Base-by-base conservation (phyloP, 2,329 filamentous ascomycete species). In the Lecanoromycetidae sp. region DNA sequence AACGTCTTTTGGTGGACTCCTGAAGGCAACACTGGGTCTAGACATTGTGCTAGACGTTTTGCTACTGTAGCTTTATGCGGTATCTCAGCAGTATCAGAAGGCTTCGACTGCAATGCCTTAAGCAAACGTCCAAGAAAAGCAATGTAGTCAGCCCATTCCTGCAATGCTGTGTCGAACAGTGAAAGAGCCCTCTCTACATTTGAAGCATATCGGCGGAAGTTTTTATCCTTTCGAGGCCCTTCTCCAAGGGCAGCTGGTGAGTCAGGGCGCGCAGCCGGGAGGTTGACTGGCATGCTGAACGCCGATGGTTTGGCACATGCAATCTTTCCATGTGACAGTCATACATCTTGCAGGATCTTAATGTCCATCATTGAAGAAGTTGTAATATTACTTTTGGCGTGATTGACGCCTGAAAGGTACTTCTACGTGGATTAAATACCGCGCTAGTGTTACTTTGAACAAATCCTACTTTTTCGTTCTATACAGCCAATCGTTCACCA, bases 121-220 rank as follows among this genome's bases (percentile, higher is more conserved):
- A 94, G 72, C 40, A 98, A 72, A 52, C 87, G 80, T 61, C 85
- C 93, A 47, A 98, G 70, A 63, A 96, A 98, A 15, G 90, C 94
- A 59, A 98, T 98, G 62, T 98, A 98, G 68, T 98, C 91, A 40
- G 93, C 91, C 91, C 91, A 98, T 78, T 98, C 91, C 66, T 96
- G 87, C 56, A 95, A 73, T 25, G 87, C 80, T 13, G 86, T 88
- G 62, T 98, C 91, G 69, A 95, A 98, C 27, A 94, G 74, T 37
- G 84, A 77, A 52, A 98, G 74, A 27, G 87, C 84, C 63, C 87
- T 79, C 60, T 96, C 90, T 55, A 98, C 81, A 49, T 80, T 84
- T 40, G 82, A 78, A 36, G 87, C 87, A 77, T 96, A 98, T 63
- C 88, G 84, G 55, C 88, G 86, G 62, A 86, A 90, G 51, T 66